A percentile compares a stretch with the other conserved stretches of the same genome.
phyloP scores from a whole-genome alignment of 441 rosid genomes.

The Populus trichocarpa region DNA sequence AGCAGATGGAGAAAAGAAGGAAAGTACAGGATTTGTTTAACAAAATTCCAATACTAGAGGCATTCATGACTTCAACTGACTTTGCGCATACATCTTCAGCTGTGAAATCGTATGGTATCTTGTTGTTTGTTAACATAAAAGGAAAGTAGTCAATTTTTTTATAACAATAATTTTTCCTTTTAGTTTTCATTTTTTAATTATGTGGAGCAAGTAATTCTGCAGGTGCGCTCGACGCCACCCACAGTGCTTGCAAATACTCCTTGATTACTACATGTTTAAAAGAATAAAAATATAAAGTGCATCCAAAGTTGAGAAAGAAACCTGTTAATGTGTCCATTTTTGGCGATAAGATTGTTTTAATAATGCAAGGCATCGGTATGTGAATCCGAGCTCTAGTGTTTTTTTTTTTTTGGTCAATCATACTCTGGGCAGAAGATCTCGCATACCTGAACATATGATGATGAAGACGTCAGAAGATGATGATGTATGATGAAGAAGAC shows the following conservation, averaged over 20 bases:
- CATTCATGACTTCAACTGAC: constrained; percentile 19
- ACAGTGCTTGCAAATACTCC: background rate
- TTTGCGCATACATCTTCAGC: constrained; percentile 27
- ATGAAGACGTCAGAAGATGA: background rate
- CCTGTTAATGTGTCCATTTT: too few relatives aligned
- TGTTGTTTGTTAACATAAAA: background rate
- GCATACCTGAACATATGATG: background rate
- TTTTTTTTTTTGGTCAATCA: too few relatives aligned
- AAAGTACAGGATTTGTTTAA: constrained; percentile 20
- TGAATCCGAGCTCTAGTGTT: too few relatives aligned
- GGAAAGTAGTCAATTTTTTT: background rate
- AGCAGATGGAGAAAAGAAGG: constrained; percentile 11
- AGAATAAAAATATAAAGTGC: too few relatives aligned
- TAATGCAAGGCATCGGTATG: too few relatives aligned
- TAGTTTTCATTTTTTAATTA: too few relatives aligned
- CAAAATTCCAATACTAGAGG: constrained; percentile 16
- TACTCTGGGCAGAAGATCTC: too few relatives aligned
- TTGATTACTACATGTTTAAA: too few relatives aligned
- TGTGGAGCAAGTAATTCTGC: background rate
- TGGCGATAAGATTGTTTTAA: too few relatives aligned
- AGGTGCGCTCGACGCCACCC: background rate
- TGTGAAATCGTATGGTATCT: background rate
- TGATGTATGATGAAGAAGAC: background rate
- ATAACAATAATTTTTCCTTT: background rate
- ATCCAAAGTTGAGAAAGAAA: too few relatives aligned